A percentile compares a stretch with the other conserved stretches of the same genome.
phyloP scores from a whole-genome alignment of 305 asterid genomes.

The Solanum chacoense region DNA sequence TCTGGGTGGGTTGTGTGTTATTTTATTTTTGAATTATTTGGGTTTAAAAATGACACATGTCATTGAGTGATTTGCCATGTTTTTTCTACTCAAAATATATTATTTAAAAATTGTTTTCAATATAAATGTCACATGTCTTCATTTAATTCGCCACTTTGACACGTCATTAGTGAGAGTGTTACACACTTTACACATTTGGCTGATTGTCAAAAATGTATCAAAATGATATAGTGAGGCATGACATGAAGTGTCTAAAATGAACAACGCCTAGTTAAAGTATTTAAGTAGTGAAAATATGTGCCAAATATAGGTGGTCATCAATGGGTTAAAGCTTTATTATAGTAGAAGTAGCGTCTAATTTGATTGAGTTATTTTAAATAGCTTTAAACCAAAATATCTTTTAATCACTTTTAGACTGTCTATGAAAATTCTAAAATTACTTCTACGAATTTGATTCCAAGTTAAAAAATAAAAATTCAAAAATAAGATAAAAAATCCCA shows the following conservation, averaged over 20 bases:
- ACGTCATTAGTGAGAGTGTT: neutral
- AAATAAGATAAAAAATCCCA: neutral
- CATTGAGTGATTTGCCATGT: neutral
- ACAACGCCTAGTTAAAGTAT: no score
- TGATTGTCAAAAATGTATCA: neutral
- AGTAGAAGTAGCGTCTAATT: no score
- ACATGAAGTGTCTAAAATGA: neutral
- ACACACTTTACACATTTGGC: neutral
- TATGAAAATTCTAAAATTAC: no score
- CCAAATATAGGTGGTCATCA: neutral
- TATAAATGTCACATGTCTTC: neutral
- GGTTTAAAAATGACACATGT: neutral
- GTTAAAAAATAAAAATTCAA: neutral
- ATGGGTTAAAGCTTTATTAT: neutral
- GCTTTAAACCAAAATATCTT: neutral
- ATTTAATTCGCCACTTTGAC: neutral
- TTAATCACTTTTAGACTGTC: no score
- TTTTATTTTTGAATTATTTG: neutral
- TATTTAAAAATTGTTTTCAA: neutral
- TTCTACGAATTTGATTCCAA: no score
- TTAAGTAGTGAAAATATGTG: no score
- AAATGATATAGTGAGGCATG: neutral
- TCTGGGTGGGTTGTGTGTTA: neutral
- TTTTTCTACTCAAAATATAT: neutral
- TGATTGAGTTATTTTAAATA: no score